These are phyloP conservation scores for Ormosia emarginata DNA, from an alignment of 306 rosid species.

Conservation along the genomic window DNA sequence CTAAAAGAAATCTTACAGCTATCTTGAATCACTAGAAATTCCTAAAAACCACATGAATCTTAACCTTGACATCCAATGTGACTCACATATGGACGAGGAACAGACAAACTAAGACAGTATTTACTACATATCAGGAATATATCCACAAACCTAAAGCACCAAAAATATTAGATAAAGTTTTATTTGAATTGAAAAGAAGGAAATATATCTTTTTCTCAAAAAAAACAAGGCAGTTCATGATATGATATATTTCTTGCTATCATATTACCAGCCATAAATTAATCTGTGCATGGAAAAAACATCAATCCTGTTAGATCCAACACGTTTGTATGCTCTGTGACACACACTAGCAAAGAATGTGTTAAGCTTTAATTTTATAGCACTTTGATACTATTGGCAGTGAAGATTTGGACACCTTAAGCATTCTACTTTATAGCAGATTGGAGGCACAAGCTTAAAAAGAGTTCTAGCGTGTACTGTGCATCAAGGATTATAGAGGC, in stretches of 20 bases:
- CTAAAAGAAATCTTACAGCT: neutral
- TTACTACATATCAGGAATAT: neutral
- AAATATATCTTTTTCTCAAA: neutral
- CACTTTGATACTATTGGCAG: neutral
- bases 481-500: neutral
- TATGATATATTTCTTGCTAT: neutral
- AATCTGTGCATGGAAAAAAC: neutral
- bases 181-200: neutral
- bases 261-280: neutral
- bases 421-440: neutral
- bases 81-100: neutral
- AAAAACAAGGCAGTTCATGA: neutral
- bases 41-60: neutral
- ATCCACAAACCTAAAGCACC: neutral
- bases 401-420: neutral
- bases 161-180: neutral
- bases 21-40: neutral
- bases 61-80: neutral
- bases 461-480: neutral
- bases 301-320: neutral
- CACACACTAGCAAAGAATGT: neutral
- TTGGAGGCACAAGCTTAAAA: neutral
- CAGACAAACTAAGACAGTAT: neutral
- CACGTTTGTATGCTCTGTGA: neutral
- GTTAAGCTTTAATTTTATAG: neutral